Evolutionary conservation across 2,329 filamentous ascomycete genomes (phyloP).

Genomic region (Calonectria pteridis): DNA sequence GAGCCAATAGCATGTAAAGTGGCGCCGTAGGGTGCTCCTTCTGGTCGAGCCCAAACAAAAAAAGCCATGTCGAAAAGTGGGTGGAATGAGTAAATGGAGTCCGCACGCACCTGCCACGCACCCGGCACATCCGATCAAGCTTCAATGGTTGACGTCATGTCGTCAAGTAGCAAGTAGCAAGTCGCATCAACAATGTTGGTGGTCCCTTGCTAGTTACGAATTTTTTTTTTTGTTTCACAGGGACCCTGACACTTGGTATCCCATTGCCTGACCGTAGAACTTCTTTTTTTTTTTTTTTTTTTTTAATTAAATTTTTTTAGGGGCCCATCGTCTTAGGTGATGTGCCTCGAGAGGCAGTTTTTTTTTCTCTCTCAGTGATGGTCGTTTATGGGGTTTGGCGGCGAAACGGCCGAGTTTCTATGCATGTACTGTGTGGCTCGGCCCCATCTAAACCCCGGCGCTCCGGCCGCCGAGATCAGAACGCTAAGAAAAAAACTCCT

Average conservation of each 20-base stretch:
- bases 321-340: neutral
- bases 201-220: neutral
- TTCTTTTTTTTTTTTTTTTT: neutral
- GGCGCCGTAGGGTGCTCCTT: neutral
- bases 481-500: neutral
- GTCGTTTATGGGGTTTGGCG: constrained; percentile 24
- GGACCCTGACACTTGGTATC: neutral
- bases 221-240: constrained; percentile 8
- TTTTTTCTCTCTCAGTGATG: neutral
- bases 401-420: constrained; percentile 38
- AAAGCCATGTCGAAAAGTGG: neutral
- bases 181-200: neutral
- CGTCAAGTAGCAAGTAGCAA: constrained; percentile 3
- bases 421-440: constrained; percentile 28
- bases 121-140: constrained; percentile 32
- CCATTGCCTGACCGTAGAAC: neutral
- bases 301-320: neutral
- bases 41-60: neutral
- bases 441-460: constrained; percentile 30
- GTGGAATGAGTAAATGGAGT: constrained; percentile 21
- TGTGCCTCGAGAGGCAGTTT: neutral
- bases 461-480: constrained; percentile 30
- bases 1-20: constrained; percentile 21
- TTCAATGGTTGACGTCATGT: constrained; percentile 40
- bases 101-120: constrained; percentile 10